Evolutionary conservation across 148 eudicot species (phyloP), one percentile per base, ranked within the genome.

Genomic region (Cornus florida): DNA sequence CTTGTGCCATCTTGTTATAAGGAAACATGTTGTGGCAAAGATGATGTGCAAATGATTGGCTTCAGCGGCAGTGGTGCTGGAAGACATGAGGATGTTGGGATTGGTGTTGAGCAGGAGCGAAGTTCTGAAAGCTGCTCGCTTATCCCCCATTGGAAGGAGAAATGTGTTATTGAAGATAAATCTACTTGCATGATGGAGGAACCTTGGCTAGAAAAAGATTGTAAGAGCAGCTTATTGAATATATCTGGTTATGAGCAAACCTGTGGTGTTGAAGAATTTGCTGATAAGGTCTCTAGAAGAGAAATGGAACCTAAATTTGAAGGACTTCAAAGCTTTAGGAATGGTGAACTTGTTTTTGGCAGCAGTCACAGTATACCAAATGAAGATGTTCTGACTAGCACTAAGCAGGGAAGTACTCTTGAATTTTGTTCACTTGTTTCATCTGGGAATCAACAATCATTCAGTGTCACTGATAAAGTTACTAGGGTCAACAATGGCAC

Each of bases 391-490:
- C 7, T 60, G 31, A 57, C 31, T 43, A 66, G 59, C 68, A 20
- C 11, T 43, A 48, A 71, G 14, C 48, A 76, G 81, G 87, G 82
- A 77, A 83, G 64, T 53, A 59, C 53, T 46, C 48, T 79, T 73
- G 88, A 75, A 75, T 82, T 48, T 69, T 73, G 35, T 71, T 53
- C 75, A 28, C 41, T 73, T 78, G 70, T 56, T 79, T 13, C 82
- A n/a, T 68, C 87, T 38, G 81, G 78, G 73, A 74, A 86, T 73
- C 75, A 77, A 71, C 83, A 64, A 83, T 69, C 33, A 71, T 72
- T 43, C 71, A 80, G 68, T 78, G 57, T 77, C 72, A 80, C 17
- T 33, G 83, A 77, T 74, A 78, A 62, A 67, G 78, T 77, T 38
- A 76, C 62, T 67, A 80, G 75, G 48, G 77, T 71, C 70, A 72